Base-by-base conservation (phyloP, 768 basidiomycete genomes). In the Russula compacta region DNA sequence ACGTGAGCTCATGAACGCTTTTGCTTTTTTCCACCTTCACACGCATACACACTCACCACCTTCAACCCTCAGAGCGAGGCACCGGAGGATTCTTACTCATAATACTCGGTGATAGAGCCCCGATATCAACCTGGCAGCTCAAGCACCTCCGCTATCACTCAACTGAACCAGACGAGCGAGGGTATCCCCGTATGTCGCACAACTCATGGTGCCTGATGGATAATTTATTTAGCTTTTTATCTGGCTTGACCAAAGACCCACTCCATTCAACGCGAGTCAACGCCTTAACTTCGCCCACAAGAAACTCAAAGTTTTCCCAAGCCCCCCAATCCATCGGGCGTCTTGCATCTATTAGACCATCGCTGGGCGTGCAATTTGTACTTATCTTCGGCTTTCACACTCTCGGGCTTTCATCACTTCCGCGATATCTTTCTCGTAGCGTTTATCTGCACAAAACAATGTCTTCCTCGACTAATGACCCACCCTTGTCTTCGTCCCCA, bases 401-500 rank as follows among this genome's bases (percentile, higher is more conserved):
- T 21, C 19, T 46, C 44, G 39, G 6, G 15, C 21, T 21, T 12
- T 19, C 14, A 32, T 15, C 5, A 2, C 15, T 43, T n/a, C 40
- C 12, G 15, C 6, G 19, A 19, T 52, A 39, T 52, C 35, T 14
- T 14, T 55, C 24, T 17, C 10, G 7, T 40, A 21, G 14, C 29
- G 42, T 15, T 32, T 19, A 36, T 40, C 8, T 5, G 4, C 39
- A 15, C 35, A 9, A 32, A 33, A 21, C 29, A 40, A 62, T 62
- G 61, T 58, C 61, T 52, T 58, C 33, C n/a, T n/a, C 56, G 32
- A 40, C 39, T 17, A 49, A 21, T 17, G 52, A 58, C 17, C 38
- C 11, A 0, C 52, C 61, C 8, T 14, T 63, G 2, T 46, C 64
- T 5, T 63, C 64, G 7, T 65, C 64, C 36, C 61, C 64, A 29